phyloP scores from a whole-genome alignment of 2,329 filamentous ascomycete species.

The Nigrospora osmanthi region DNA sequence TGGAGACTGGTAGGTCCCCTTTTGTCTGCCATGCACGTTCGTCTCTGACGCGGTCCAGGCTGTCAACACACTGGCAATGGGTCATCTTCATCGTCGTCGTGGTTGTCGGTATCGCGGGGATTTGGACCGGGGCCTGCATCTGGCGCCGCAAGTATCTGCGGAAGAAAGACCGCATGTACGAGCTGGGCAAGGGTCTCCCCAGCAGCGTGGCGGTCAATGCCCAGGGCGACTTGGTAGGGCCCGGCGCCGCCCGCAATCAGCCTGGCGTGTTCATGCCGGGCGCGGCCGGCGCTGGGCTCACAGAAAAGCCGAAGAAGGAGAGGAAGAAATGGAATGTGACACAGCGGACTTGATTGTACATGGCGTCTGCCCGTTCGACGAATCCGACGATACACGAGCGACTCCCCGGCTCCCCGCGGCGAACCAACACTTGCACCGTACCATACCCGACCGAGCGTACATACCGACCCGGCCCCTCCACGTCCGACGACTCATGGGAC shows the following conservation, averaged over 20 bases:
- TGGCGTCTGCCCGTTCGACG: no score
- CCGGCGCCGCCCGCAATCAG: slow-evolving; percentile 15
- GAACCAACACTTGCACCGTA: no score
- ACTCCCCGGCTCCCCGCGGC: no score
- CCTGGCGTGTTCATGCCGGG: slow-evolving; percentile 28
- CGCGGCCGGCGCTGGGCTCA: slow-evolving; percentile 11
- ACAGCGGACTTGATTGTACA: slow-evolving; percentile 28
- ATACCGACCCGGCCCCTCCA: no score
- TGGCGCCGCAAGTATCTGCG: slow-evolving; percentile 68
- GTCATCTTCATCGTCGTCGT: slow-evolving; percentile 74
- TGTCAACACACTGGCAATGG: slow-evolving; percentile 68
- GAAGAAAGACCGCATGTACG: slow-evolving; percentile 54
- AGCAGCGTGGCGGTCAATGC: slow-evolving; percentile 25
- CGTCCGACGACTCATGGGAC: no score
- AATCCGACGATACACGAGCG: no score
- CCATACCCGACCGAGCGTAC: no score
- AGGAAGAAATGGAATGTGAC: slow-evolving; percentile 41
- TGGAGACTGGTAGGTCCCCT: slow-evolving; percentile 37
- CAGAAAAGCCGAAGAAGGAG: slow-evolving; percentile 29
- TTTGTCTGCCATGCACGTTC: neutral
- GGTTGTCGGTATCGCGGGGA: slow-evolving; percentile 56
- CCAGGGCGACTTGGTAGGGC: slow-evolving; percentile 18
- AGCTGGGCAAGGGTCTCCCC: slow-evolving; percentile 35
- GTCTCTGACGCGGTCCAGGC: slow-evolving; percentile 34
- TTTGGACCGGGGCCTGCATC: slow-evolving; percentile 61